Base-by-base conservation (phyloP, 495 filamentous ascomycete species). In the Echria macrotheca region DNA sequence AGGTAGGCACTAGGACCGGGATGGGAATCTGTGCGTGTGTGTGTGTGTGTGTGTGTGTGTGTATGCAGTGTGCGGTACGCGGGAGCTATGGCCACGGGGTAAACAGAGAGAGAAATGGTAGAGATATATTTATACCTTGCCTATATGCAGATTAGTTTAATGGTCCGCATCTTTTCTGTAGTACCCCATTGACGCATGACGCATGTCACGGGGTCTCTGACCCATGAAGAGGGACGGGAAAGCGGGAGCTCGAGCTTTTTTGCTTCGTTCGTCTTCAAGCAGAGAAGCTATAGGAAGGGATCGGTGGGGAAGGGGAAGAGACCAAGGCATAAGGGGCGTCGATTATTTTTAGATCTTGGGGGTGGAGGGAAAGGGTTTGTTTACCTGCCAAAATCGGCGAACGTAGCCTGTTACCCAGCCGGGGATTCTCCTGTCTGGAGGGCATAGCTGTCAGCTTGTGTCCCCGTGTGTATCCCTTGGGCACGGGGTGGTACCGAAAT, bases 351-450 rank as follows among this genome's bases (percentile, higher is more conserved):
- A n/a, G n/a, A n/a, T n/a, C n/a, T n/a, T n/a, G n/a, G n/a, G n/a
- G n/a, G n/a, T n/a, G n/a, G n/a, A n/a, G n/a, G n/a, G n/a, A n/a
- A n/a, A n/a, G n/a, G n/a, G n/a, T n/a, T n/a, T n/a, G n/a, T 57
- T 31, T 66, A 91, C 93, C 85, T 99, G 93, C 93, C 93, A 99
- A 66, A 99, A 99, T 19, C 93, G 78, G 42, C 93, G 84, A 33
- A 97, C 93, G 65, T 96, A 99, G 56, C 90, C 89, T 53, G 81
- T 83, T 36, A 98, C 89, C 72, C 89, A 97, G 5, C 93, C 93
- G 1, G 93, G 89, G 9, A 96, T 73, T 44, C 90, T 76, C 54
- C 79, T 79, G 56, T 96, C 91, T 96, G 36, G 51, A 9, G n/a
- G 18, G 24, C 9, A 18, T 25, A 18, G 21, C 36, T 36, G 55